A percentile compares a stretch with the other conserved stretches of the same genome.
These are phyloP conservation scores for Teunomyces funiuensis DNA, from an alignment of 805 yeast genomes.

Conservation along the genomic window DNA sequence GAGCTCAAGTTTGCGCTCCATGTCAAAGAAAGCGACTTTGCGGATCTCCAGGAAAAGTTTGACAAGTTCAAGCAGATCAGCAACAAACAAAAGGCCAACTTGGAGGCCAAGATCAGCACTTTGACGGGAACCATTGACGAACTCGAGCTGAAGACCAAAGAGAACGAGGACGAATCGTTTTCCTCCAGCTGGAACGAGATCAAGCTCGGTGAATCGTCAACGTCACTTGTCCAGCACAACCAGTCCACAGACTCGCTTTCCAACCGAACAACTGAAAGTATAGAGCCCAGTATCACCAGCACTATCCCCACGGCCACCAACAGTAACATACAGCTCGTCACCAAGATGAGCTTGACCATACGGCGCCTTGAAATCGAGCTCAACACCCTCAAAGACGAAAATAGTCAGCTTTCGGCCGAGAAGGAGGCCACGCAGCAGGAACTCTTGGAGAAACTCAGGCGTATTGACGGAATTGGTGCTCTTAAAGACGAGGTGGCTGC, in stretches of 20 bases:
- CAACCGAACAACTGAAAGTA: slow-evolving; percentile 6
- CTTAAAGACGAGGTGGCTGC: slow-evolving; percentile 29
- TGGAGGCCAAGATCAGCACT: slow-evolving; percentile 25
- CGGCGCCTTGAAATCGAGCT: slow-evolving; percentile 81
- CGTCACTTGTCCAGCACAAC: slow-evolving; percentile 25
- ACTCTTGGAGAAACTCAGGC: slow-evolving; percentile 45
- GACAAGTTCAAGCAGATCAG: slow-evolving; percentile 33
- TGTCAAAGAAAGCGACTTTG: slow-evolving; percentile 21
- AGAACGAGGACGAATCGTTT: slow-evolving; percentile 7
- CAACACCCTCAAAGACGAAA: slow-evolving; percentile 61
- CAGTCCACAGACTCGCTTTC: slow-evolving; percentile 15
- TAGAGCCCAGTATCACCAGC: slow-evolving; percentile 7
- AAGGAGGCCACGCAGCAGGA: slow-evolving; percentile 71
- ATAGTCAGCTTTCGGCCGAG: slow-evolving; percentile 50
- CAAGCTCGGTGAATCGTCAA: slow-evolving; percentile 48
- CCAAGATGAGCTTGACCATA: slow-evolving; percentile 73
- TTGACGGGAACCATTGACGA: slow-evolving; percentile 20
- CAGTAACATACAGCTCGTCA: slow-evolving; percentile 58
- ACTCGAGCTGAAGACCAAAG: slow-evolving; percentile 5
- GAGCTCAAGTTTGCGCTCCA: slow-evolving; percentile 19
- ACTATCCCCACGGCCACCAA: slow-evolving; percentile 15
- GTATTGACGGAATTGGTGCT: slow-evolving; percentile 26
- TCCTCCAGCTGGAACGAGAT: slow-evolving; percentile 19
- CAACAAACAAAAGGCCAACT: slow-evolving; percentile 28
- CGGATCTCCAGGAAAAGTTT: slow-evolving; percentile 28